Percentiles rank a stretch among this genome's conserved stretches.
phyloP scores from a whole-genome alignment of 2,329 filamentous ascomycete species.

The Cladosporium velox region DNA sequence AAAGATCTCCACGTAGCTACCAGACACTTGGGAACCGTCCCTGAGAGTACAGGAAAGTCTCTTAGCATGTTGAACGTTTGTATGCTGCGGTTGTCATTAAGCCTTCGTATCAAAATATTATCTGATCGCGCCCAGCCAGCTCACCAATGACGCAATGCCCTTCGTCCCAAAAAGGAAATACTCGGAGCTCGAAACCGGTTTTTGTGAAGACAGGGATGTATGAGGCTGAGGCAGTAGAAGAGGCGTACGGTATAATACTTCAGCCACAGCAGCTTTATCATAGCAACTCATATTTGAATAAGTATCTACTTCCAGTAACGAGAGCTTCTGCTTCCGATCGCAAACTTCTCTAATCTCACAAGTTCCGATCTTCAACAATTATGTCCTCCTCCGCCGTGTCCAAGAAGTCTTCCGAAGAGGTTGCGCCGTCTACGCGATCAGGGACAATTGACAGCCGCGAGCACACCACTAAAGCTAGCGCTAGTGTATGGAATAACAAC shows the following conservation, averaged over 20 bases:
- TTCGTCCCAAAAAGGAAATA: background rate
- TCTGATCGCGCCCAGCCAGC: background rate
- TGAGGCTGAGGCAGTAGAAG: background rate
- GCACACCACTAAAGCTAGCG: conserved; percentile 37
- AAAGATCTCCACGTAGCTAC: too few relatives aligned
- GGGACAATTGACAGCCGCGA: conserved; percentile 34
- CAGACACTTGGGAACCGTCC: too few relatives aligned
- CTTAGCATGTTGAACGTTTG: too few relatives aligned
- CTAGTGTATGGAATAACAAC: too few relatives aligned
- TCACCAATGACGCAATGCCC: background rate
- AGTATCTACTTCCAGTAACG: too few relatives aligned
- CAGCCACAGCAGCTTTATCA: background rate
- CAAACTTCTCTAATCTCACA: background rate
- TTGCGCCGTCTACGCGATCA: conserved; percentile 2
- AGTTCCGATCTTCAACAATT: background rate
- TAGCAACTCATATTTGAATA: background rate
- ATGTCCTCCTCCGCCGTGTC: conserved; percentile 17
- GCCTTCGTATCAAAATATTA: too few relatives aligned
- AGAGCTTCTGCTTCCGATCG: too few relatives aligned
- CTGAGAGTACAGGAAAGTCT: too few relatives aligned
- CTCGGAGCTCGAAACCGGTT: background rate
- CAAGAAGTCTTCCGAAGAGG: conserved; percentile 19
- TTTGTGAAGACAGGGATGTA: conserved; percentile 7
- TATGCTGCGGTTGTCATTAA: too few relatives aligned
- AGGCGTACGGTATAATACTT: background rate